Base-by-base conservation (phyloP, 2,329 filamentous ascomycete genomes). In the Lachnellula hyalina region DNA sequence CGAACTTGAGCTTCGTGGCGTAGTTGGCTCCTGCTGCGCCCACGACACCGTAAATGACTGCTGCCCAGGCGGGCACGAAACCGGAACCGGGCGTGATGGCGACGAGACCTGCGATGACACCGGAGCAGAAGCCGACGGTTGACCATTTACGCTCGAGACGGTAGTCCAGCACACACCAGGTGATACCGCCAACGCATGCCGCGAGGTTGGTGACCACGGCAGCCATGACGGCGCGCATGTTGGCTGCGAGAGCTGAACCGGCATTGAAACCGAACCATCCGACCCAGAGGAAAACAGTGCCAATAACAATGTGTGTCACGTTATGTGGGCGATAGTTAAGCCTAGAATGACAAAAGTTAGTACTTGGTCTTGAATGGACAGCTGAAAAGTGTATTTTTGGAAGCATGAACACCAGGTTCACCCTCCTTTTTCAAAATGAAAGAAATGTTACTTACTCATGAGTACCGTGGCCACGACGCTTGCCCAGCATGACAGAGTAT, bases 221-320 rank as follows among this genome's bases (percentile, higher is more conserved):
- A 42, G 91, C 91, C 85, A 96, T 90, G 64, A 96, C 81, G 45
- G 89, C 89, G 47, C 91, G 86, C 67, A 96, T 72, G 71, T 94
- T 95, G 50, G 90, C 90, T 47, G 85, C 79, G 53, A 94, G 77
- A 14, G 90, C 90, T 15, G 87, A 91, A 61, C 90, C 90, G 49
- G 89, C 90, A 66, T 96, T 96, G 83, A 96, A 96, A 48, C 91
- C 91, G 67, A 96, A 95, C 91, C 90, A 96, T 52, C 91, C 91
- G 15, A 96, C 88, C 90, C 91, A 96, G n/a, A 96, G 84, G 74
- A 96, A 96, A 47, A 96, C 90, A 3, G 91, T 96, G 34, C 91
- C 91, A 54, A 95, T 87, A 51, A 96, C 90, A 63, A 96, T 91
- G 70, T 95, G 89, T 4, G 90, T 94, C 47, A 95, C 90, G 66